Percentiles rank a stretch among this genome's conserved stretches.
These are phyloP conservation scores for Haemoproteus tartakovskyi DNA, from an alignment of 169 alveolate species.

Conservation along the genomic window DNA sequence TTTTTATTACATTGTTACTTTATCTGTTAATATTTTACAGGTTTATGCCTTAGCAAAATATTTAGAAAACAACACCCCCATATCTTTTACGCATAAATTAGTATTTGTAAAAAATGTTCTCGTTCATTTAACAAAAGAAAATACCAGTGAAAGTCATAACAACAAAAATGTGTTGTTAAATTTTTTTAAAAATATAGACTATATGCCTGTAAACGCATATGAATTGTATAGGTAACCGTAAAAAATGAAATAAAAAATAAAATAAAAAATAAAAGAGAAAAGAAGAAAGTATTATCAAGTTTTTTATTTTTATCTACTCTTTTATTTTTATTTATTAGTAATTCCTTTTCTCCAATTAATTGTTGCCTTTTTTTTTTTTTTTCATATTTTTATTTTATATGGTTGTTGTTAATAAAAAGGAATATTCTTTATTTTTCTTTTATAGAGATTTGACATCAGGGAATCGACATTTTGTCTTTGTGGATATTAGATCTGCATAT, in stretches of 20 bases:
- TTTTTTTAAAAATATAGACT: conserved; percentile 47
- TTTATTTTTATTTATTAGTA: too few relatives aligned
- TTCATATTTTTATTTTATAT: too few relatives aligned
- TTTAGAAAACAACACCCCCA: conserved; percentile 47
- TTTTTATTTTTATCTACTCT: too few relatives aligned
- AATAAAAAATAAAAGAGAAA: too few relatives aligned
- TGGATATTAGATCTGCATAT: conserved; percentile 23
- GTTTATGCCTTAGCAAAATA: conserved; percentile 47
- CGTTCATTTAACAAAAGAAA: conserved; percentile 31
- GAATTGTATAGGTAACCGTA: conserved; percentile 28
- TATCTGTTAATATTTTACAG: too few relatives aligned
- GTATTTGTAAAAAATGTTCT: conserved; percentile 44
- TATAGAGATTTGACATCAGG: conserved; percentile 29
- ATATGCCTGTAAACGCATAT: conserved; percentile 48
- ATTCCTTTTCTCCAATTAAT: not conserved
- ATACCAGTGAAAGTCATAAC: conserved; percentile 16
- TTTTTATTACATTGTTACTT: too few relatives aligned
- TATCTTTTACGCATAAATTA: conserved; percentile 42
- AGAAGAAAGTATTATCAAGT: too few relatives aligned
- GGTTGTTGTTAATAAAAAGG: too few relatives aligned
- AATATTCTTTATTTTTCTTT: not conserved
- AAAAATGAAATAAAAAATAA: not conserved
- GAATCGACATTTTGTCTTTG: conserved; percentile 4
- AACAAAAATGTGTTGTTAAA: conserved; percentile 17
- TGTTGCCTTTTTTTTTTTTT: not conserved